phyloP scores from a whole-genome alignment of 2,329 filamentous ascomycete genomes.

The Nigrospora oryzae region DNA sequence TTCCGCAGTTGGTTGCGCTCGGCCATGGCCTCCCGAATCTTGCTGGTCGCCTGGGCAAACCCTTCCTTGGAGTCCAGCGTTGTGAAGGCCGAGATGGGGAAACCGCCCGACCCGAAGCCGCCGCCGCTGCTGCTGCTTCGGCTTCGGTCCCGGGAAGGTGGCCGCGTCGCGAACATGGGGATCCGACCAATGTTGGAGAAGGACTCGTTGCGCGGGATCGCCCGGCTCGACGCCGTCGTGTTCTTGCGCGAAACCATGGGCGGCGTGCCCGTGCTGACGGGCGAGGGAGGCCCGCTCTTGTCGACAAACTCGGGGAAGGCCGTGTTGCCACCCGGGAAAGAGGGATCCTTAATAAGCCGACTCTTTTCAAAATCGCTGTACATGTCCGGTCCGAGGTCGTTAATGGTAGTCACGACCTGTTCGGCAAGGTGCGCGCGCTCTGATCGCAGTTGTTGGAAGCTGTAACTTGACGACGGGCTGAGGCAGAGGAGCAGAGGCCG shows the following conservation, averaged over 20 bases:
- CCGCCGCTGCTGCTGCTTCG: constrained; percentile 62
- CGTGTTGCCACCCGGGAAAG: constrained; percentile 19
- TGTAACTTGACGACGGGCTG: constrained; percentile 76
- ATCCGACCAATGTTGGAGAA: constrained; percentile 85
- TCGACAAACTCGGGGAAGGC: constrained; percentile 21
- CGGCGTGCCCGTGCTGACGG: constrained; percentile 7
- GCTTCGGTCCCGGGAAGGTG: constrained; percentile 71
- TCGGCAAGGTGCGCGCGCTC: constrained; percentile 66
- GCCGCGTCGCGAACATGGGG: constrained; percentile 83
- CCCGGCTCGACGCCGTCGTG: constrained; percentile 45
- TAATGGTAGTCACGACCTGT: constrained; percentile 86
- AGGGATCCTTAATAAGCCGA: constrained; percentile 55
- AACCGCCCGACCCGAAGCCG: constrained; percentile 50
- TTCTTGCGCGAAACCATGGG: constrained; percentile 33
- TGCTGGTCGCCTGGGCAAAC: constrained; percentile 74
- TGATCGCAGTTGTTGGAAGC: constrained; percentile 67
- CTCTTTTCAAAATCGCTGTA: constrained; percentile 90
- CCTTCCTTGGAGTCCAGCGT: constrained; percentile 57
- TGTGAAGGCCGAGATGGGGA: constrained; percentile 64
- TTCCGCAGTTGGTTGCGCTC: constrained; percentile 60
- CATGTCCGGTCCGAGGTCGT: constrained; percentile 89
- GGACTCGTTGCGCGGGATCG: constrained; percentile 77
- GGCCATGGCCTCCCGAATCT: constrained; percentile 78
- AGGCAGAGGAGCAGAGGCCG: constrained; percentile 79
- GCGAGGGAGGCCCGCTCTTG: constrained; percentile 12